Percentiles rank a stretch among this genome's conserved stretches.
Conservation (phyloP, 306 rosid species). For the Notholithocarpus densiflorus region DNA sequence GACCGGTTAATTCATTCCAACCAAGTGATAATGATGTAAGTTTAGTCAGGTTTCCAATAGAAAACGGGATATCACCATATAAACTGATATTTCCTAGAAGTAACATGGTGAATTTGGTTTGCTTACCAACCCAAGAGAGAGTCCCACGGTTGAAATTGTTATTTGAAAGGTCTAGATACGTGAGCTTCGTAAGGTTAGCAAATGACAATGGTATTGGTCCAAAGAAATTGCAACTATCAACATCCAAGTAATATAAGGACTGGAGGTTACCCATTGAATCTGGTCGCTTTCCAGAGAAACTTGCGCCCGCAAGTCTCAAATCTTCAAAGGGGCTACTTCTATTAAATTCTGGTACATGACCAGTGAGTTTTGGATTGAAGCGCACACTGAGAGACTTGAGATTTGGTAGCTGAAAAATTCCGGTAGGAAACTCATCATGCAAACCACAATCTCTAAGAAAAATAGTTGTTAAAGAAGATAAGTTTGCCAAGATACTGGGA, state of each 20-base stretch:
- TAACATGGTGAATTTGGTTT: no score
- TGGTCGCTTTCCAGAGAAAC: neutral
- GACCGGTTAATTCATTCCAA: no score
- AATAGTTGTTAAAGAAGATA: neutral
- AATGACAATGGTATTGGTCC: neutral
- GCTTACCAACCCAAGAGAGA: neutral
- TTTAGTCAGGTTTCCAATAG: neutral
- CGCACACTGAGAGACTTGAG: neutral
- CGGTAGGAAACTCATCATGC: neutral
- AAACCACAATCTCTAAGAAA: neutral
- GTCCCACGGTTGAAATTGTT: no score
- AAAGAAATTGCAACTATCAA: no score
- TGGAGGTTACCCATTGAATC: no score
- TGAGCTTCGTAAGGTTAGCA: neutral
- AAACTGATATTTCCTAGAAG: no score
- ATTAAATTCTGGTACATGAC: neutral
- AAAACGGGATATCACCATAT: neutral
- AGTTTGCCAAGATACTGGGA: neutral
- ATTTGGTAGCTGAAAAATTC: neutral
- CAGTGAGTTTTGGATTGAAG: neutral
- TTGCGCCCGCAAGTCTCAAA: neutral
- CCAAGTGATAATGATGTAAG: no score
- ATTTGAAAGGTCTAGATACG: neutral
- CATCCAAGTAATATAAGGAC: no score
- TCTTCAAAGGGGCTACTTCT: no score